Conservation (phyloP, 2,329 filamentous ascomycete genomes). For the Rhynchosporium secalis region DNA sequence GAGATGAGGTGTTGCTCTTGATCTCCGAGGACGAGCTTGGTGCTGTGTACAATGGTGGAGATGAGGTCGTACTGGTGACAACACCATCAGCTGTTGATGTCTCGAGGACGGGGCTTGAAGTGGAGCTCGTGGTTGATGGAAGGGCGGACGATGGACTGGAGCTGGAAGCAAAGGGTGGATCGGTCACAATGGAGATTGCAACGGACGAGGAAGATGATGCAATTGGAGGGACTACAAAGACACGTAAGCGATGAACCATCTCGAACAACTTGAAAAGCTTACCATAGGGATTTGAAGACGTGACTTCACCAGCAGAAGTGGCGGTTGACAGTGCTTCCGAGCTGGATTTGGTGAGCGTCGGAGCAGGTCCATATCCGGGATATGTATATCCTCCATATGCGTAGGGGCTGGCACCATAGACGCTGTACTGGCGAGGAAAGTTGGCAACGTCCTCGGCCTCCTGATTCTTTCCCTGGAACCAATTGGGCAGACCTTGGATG, state of each 20-base stretch:
- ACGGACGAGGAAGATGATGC: background rate
- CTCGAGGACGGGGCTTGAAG: slow-evolving; percentile 1
- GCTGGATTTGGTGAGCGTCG: slow-evolving; percentile 22
- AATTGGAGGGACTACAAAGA: slow-evolving; percentile 2
- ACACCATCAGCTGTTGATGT: slow-evolving; percentile 13
- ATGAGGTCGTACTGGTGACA: slow-evolving; percentile 14
- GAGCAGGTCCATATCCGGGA: slow-evolving; percentile 34
- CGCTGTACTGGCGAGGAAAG: slow-evolving; percentile 31
- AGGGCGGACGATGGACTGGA: background rate
- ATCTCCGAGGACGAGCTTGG: slow-evolving; percentile 13
- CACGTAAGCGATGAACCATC: background rate
- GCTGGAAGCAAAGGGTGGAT: background rate
- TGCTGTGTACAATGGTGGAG: slow-evolving; percentile 14
- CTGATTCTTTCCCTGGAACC: slow-evolving; percentile 30
- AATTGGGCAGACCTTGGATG: slow-evolving; percentile 25
- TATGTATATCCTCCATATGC: slow-evolving; percentile 33
- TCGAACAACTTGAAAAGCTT: background rate
- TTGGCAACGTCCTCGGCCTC: slow-evolving; percentile 22
- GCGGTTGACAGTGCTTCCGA: slow-evolving; percentile 4
- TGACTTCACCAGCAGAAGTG: slow-evolving; percentile 10
- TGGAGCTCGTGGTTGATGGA: background rate
- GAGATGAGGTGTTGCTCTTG: slow-evolving; percentile 12
- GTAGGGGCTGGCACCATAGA: slow-evolving; percentile 26
- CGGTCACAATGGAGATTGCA: background rate
- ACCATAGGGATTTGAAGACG: slow-evolving; percentile 2